These are phyloP conservation scores for Insectozyma bohioensis DNA, from an alignment of 1,139 yeast species.

Conservation along the genomic window DNA sequence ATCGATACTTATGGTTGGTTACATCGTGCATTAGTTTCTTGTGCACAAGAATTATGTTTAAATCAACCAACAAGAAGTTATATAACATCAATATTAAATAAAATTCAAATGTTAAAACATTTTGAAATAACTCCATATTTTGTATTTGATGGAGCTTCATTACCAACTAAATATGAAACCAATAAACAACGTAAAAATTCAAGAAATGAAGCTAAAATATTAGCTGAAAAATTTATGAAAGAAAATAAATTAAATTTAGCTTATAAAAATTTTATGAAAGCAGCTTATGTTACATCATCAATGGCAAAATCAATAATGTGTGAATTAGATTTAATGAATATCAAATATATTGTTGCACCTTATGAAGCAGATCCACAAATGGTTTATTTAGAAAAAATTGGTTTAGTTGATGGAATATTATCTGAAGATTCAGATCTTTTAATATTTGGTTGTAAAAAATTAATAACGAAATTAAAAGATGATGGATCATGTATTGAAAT, in stretches of 20 bases:
- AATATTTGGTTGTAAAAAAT: slow-evolving; percentile 76
- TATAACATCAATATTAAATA: slow-evolving; percentile 57
- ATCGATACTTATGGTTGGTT: slow-evolving; percentile 98
- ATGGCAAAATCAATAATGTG: slow-evolving; percentile 89
- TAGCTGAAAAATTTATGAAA: slow-evolving; percentile 50
- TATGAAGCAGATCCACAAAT: slow-evolving; percentile 98
- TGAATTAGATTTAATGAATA: slow-evolving; percentile 56
- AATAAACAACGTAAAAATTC: slow-evolving; percentile 60
- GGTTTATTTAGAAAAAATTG: slow-evolving; percentile 80
- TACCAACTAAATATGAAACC: slow-evolving; percentile 78
- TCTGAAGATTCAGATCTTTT: slow-evolving; percentile 94
- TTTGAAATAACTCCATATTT: slow-evolving; percentile 80
- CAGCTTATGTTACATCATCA: slow-evolving; percentile 84
- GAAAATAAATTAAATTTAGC: slow-evolving; percentile 62
- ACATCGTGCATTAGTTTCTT: slow-evolving; percentile 79
- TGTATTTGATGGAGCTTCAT: slow-evolving; percentile 90
- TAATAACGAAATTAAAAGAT: slow-evolving; percentile 82
- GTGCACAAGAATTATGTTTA: slow-evolving; percentile 80
- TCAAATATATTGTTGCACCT: slow-evolving; percentile 89
- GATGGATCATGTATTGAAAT: slow-evolving; percentile 75
- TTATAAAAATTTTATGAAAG: slow-evolving; percentile 67
- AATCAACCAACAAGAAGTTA: slow-evolving; percentile 70
- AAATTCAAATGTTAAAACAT: slow-evolving; percentile 62
- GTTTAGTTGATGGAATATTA: slow-evolving; percentile 79
- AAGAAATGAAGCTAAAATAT: slow-evolving; percentile 56